Percentiles rank a stretch among this genome's conserved stretches.
Conservation (phyloP, 352 stramenopile species). For the Hyphochytrium catenoides region DNA sequence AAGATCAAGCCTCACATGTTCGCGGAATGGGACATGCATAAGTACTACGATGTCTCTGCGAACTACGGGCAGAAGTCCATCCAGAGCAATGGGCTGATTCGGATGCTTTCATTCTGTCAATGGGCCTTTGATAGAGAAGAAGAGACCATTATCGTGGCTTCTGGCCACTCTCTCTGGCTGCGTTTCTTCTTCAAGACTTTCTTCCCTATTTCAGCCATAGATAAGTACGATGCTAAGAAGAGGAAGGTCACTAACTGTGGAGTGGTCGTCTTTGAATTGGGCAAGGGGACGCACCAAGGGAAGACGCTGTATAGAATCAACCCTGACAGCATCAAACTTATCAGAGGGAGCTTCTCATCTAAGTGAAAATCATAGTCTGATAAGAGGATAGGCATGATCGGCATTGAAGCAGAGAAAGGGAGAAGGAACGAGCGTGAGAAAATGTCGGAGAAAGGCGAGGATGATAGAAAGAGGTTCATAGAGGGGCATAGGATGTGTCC, state of each 20-base stretch:
- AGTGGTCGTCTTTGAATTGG: conserved; percentile 9
- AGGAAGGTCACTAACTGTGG: conserved; percentile 13
- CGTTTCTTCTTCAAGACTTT: conserved; percentile 13
- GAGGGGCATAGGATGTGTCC: too few relatives aligned
- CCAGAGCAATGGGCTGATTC: conserved; percentile 6
- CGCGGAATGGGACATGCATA: conserved; percentile 1
- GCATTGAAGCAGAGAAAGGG: too few relatives aligned
- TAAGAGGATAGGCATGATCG: too few relatives aligned
- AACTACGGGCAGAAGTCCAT: conserved; percentile 11
- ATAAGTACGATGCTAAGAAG: conserved; percentile 2
- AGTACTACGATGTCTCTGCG: conserved; percentile 7
- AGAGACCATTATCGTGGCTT: conserved; percentile 10
- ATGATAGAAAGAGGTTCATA: too few relatives aligned
- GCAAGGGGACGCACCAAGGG: conserved; percentile 7
- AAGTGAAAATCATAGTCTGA: too few relatives aligned
- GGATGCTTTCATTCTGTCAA: conserved; percentile 9
- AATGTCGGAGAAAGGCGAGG: too few relatives aligned
- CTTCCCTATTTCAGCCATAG: too few relatives aligned
- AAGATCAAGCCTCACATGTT: conserved; percentile 7
- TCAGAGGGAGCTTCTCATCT: too few relatives aligned
- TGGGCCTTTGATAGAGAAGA: conserved; percentile 12
- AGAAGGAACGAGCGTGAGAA: too few relatives aligned
- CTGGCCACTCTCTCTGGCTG: conserved; percentile 13
- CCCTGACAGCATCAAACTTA: conserved; percentile 3
- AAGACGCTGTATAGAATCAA: conserved; percentile 9